A percentile compares a stretch with the other conserved stretches of the same genome.
phyloP scores from a whole-genome alignment of 352 stramenopile species.

The Phytopythium helicoides region DNA sequence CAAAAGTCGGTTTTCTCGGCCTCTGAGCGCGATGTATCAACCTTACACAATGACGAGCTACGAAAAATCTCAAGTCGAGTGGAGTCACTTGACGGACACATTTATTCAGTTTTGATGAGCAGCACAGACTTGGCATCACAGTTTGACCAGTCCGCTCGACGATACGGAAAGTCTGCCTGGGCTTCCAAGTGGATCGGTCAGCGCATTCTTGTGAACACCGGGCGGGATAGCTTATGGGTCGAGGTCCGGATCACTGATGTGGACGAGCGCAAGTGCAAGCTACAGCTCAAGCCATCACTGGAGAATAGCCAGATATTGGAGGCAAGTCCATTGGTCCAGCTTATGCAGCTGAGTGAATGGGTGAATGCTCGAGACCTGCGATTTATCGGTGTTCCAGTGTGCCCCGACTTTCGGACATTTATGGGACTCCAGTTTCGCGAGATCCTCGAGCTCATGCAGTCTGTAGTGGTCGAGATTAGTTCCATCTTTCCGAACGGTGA shows the following conservation, averaged over 20 bases:
- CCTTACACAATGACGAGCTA: slow-evolving; percentile 51
- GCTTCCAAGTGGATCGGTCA: slow-evolving; percentile 57
- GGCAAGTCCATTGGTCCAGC: slow-evolving; percentile 31
- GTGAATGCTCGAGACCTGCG: slow-evolving; percentile 50
- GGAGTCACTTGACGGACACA: slow-evolving; percentile 63
- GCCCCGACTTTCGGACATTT: slow-evolving; percentile 61
- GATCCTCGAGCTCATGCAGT: slow-evolving; percentile 54
- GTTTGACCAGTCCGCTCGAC: slow-evolving; percentile 12
- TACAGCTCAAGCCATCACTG: slow-evolving; percentile 58
- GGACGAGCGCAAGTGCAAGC: slow-evolving; percentile 63
- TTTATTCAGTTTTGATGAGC: slow-evolving; percentile 46
- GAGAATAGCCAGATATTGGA: slow-evolving; percentile 26
- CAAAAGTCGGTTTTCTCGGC: slow-evolving; percentile 52
- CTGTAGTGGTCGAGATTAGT: slow-evolving; percentile 65
- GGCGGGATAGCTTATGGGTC: slow-evolving; percentile 67
- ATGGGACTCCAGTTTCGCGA: slow-evolving; percentile 64
- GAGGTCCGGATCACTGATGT: slow-evolving; percentile 53
- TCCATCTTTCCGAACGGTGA: slow-evolving; percentile 73
- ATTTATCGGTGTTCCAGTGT: slow-evolving; percentile 43
- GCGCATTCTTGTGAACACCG: slow-evolving; percentile 62
- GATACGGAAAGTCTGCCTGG: slow-evolving; percentile 31
- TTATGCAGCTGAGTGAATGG: slow-evolving; percentile 46
- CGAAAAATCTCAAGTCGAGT: slow-evolving; percentile 36
- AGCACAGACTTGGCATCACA: slow-evolving; percentile 23
- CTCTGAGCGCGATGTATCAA: slow-evolving; percentile 56